Base-by-base conservation (phyloP, 345 rosid genomes). In the Sonneratia caseolaris region DNA sequence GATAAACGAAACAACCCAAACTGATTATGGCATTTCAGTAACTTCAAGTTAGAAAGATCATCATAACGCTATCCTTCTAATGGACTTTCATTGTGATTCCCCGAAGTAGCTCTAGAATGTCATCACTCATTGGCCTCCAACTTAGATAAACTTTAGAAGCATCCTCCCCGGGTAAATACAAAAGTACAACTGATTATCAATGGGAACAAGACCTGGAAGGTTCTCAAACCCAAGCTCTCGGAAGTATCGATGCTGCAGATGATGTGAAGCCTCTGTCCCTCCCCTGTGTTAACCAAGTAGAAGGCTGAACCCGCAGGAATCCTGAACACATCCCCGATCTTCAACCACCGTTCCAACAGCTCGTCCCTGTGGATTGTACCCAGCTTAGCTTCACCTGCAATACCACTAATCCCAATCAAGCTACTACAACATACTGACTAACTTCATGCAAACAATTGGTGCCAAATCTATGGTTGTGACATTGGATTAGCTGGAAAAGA, bases 271-370 rank as follows among this genome's bases (percentile, higher is more conserved):
- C 86, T 82, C 77, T 90, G 90, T 13, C 83, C 86, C 62, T 72
- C 84, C 4, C 76, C 86, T 1, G 82, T 71, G 82, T 95, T 95
- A 49, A 82, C 79, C 78, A 95, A 72, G 84, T 90, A 92, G 76
- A 95, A 92, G 5, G 88, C 83, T 32, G 94, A 87, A 70, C 99
- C 98, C 24, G 94, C 90, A 0, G 86, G 87, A 42, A 95, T 79
- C 75, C 83, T 68, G 51, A 83, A 90, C 22, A 90, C 73, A 70
- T 95, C 99, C 1, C 96, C 92, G 0, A 38, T 75, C 81, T 84
- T 85, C 74, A 92, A 37, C 24, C 56, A 51, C 79, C 79, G 83
- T 69, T 92, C 96, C 22, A 79, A 88, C 36, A 87, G 77, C 38
- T 85, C 83, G 38, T 81, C 83, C 42, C 71, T 76, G 82, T 83